These are phyloP conservation scores for Xylaria longipes DNA, from an alignment of 495 filamentous ascomycete species.

Conservation along the genomic window DNA sequence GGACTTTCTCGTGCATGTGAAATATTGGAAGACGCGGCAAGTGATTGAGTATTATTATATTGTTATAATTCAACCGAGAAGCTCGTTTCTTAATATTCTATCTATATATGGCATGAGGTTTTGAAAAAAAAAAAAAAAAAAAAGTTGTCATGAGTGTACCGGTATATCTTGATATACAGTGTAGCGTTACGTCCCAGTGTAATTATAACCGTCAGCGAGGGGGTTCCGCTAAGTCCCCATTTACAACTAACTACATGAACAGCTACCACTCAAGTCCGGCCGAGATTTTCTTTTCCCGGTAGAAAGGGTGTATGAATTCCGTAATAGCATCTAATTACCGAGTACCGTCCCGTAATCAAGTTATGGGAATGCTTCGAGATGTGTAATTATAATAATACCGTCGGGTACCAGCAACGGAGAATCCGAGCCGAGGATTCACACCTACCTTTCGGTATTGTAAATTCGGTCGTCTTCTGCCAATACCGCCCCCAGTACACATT, in stretches of 20 bases:
- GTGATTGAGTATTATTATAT: not conserved
- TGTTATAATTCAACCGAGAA: not conserved
- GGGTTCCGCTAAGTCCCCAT: no score
- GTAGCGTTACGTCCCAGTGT: not conserved
- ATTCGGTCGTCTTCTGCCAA: not conserved
- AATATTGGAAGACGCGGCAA: conserved; percentile 3
- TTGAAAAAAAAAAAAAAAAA: not conserved
- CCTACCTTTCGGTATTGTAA: not conserved
- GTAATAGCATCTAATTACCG: not conserved
- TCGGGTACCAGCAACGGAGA: not conserved
- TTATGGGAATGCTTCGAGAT: not conserved
- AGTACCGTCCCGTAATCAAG: not conserved
- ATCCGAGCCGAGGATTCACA: not conserved
- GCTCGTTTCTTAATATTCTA: not conserved
- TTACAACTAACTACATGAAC: no score
- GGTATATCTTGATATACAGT: not conserved
- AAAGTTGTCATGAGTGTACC: not conserved
- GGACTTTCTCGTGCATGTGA: conserved; percentile 8
- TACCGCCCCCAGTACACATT: not conserved
- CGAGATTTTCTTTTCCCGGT: not conserved
- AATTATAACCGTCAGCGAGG: not conserved
- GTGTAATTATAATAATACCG: not conserved
- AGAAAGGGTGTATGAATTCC: not conserved
- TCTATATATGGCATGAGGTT: not conserved
- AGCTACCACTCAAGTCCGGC: not conserved